A percentile compares a stretch with the other conserved stretches of the same genome.
These are phyloP conservation scores for Metschnikowia lunata DNA, from an alignment of 805 yeast genomes.

Conservation along the genomic window DNA sequence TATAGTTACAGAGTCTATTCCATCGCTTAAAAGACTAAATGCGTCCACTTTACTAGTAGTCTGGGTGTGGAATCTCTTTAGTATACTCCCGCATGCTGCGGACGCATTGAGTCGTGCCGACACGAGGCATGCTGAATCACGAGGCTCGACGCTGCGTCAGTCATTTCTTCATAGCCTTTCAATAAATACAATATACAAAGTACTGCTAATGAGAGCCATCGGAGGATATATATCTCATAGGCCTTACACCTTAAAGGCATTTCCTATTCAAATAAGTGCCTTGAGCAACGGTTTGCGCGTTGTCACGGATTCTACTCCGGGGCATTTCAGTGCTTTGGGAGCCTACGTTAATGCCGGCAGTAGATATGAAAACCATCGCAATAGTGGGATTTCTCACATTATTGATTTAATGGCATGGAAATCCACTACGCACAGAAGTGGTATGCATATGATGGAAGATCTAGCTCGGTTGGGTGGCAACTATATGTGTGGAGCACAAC, in stretches of 20 bases:
- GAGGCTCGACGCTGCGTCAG: no score
- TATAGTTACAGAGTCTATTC: no score
- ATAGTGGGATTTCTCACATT: slow-evolving; percentile 76
- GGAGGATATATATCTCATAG: no score
- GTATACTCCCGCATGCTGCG: no score
- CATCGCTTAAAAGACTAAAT: no score
- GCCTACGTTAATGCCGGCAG: slow-evolving; percentile 89
- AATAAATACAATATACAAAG: no score
- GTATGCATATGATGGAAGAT: slow-evolving; percentile 66
- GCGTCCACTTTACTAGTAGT: no score
- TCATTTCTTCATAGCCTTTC: no score
- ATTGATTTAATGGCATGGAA: slow-evolving; percentile 83
- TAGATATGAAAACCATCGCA: slow-evolving; percentile 59
- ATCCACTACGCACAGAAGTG: slow-evolving; percentile 55
- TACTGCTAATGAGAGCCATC: no score
- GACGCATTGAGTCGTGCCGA: no score
- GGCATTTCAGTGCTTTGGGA: slow-evolving; percentile 89
- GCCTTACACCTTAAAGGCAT: not conserved
- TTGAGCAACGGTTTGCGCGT: slow-evolving; percentile 76
- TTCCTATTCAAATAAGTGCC: slow-evolving; percentile 29
- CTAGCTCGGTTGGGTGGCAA: slow-evolving; percentile 87
- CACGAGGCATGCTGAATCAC: no score
- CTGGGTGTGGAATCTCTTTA: no score
- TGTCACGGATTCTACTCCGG: slow-evolving; percentile 80
- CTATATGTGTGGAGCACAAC: slow-evolving; percentile 85